phyloP scores from a whole-genome alignment of 495 filamentous ascomycete species.

The Choiromyces venosus region DNA sequence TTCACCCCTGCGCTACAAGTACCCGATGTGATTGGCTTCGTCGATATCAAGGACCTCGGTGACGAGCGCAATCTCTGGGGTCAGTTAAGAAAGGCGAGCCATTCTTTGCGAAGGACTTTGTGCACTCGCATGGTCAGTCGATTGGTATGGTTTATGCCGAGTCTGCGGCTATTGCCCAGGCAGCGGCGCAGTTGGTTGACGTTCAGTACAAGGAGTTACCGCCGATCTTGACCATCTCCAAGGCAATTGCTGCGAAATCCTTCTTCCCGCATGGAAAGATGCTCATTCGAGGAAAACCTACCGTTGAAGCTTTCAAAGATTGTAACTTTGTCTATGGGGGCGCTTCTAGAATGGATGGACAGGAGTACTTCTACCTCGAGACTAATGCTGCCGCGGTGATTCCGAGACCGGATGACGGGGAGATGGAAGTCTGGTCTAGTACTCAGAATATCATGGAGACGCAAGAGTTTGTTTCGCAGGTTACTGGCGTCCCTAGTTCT shows the following conservation, averaged over 20 bases:
- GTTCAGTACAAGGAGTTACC: slow-evolving; percentile 45
- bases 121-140: no score
- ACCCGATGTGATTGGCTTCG: no score
- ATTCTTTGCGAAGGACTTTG: no score
- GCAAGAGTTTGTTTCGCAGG: slow-evolving; percentile 46
- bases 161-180: slow-evolving; percentile 43
- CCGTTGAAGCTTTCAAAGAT: slow-evolving; percentile 42
- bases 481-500: slow-evolving; percentile 46
- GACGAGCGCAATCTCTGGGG: no score
- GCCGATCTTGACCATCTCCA: slow-evolving; percentile 48
- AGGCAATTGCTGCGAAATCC: slow-evolving; percentile 47
- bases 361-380: slow-evolving; percentile 48
- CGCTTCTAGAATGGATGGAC: slow-evolving; percentile 44
- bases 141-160: no score
- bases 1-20: slow-evolving; percentile 45
- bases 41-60: no score
- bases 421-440: slow-evolving; percentile 46
- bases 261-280: slow-evolving; percentile 41
- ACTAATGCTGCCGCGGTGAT: slow-evolving; percentile 45
- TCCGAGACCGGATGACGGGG: slow-evolving; percentile 44
- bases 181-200: slow-evolving; percentile 42
- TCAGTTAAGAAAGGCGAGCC: no score
- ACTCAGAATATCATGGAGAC: slow-evolving; percentile 48
- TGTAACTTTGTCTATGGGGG: slow-evolving; percentile 45
- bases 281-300: slow-evolving; percentile 43